Base-by-base conservation (phyloP, 2,329 filamentous ascomycete species). In the Trichoderma sp. region DNA sequence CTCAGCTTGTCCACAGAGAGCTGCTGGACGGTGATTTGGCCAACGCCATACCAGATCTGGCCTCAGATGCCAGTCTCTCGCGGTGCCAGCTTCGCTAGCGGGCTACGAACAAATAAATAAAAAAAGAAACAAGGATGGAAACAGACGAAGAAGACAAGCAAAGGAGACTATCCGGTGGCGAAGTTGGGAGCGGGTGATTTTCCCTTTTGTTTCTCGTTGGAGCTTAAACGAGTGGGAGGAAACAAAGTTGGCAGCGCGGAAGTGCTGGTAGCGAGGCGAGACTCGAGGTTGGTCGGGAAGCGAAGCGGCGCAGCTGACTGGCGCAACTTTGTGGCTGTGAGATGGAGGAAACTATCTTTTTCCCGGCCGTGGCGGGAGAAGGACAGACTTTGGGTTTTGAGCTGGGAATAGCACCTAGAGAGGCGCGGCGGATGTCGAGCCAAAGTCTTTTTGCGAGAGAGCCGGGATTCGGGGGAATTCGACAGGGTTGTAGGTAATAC, bases 11-110 rank as follows among this genome's bases (percentile, higher is more conserved):
- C 16, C 27, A 53, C 37, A 49, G 43, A 58, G 58, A 55, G 37
- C 59, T 59, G 71, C 55, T 53, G 68, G 47, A 35, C 13, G 40
- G 29, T 37, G 62, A 21, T 47, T 35, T 69, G 49, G 62, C 65
- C 62, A 68, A 65, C 68, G 70, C 72, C 72, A 73, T 73, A 57
- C 69, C 72, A 71, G 57, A 55, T 70, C 70, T 70, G 68, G 69
- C 65, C 59, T 24, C 55, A 14, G 52, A 57, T 60, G 65, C 64
- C 49, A 57, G 49, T 43, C 35, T 53, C 16, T 52, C 47, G 29
- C n/a, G 13, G 16, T 49, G 47, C 47, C 47, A 21, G 47, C 47
- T n/a, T 49, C 47, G 47, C 31, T 35, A 19, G 55, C 21, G 14
- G 19, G 56, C 19, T 58, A 3, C 4, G 31, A 57, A 43, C 2